These are phyloP conservation scores for Colletotrichum graminicola DNA, from an alignment of 2,329 filamentous ascomycete genomes.

Conservation along the genomic window DNA sequence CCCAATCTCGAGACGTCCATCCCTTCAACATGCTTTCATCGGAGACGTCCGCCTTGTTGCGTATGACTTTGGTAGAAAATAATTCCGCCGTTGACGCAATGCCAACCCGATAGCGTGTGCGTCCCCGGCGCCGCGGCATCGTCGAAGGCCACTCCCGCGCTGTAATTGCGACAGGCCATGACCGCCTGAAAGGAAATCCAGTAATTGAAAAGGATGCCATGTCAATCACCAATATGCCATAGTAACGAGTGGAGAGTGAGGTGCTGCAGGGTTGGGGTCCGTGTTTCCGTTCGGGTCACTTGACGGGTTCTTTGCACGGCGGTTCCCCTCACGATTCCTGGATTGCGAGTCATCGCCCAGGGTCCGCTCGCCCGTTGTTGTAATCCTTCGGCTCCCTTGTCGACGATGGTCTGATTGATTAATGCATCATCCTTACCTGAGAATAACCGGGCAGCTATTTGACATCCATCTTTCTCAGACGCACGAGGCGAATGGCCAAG, in stretches of 20 bases:
- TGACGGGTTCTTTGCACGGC: background rate
- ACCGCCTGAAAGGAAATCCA: background rate
- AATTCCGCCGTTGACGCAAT: no score
- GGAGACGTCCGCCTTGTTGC: conserved; percentile 9
- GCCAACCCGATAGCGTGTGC: no score
- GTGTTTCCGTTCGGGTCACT: conserved; percentile 26
- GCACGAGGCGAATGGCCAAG: background rate
- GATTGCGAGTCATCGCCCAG: conserved; percentile 1
- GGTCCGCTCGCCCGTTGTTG: background rate
- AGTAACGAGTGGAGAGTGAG: background rate
- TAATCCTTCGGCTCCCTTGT: background rate
- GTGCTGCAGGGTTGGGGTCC: background rate
- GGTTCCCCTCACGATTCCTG: background rate
- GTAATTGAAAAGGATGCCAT: background rate
- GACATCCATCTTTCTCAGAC: background rate
- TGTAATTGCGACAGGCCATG: background rate
- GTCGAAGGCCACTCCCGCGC: background rate
- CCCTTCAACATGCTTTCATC: background rate
- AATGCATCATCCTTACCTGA: background rate
- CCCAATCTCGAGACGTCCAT: conserved; percentile 1
- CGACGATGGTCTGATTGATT: background rate
- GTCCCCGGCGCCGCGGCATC: conserved; percentile 20
- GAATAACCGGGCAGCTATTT: background rate
- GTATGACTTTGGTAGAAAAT: no score
- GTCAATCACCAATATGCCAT: background rate